Evolutionary conservation across 1,284 basidiomycete species (phyloP), one percentile per base, ranked within the genome.

Genomic region (Ganoderma meredithae): DNA sequence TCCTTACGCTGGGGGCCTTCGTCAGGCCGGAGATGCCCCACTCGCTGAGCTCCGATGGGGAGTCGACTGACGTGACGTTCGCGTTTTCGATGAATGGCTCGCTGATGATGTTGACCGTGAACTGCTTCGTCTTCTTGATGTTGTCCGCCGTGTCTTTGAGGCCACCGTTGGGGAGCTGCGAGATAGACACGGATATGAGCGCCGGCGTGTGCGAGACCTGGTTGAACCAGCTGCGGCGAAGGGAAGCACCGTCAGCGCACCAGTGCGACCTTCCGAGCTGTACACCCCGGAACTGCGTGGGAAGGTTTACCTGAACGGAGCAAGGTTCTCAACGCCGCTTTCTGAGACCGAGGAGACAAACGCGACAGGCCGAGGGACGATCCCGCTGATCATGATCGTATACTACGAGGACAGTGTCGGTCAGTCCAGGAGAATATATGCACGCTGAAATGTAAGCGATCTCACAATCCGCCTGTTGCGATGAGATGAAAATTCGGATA

Each of bases 1-100:
- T 12, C 13, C 78, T 25, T 67, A 93, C 91, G 76, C 89, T 86
- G 65, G 84, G 76, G 69, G 81, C 82, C 75, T 82, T 85, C 8
- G 90, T 94, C 67, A 95, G 79, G 1, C 94, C 94, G 67, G 89
- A 87, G 63, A 95, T 79, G 33, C 84, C 79, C 92, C 92, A 95
- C 78, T 95, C 92, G 75, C 90, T 85, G 2, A 88, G 82, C 10
- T 87, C 83, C 7, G 83, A 81, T 9, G 93, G 92, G 8, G 90
- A 83, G 71, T 94, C 90, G 49, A 92, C 83, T 7, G 89, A 84
- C 9, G 88, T 87, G 68, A 85, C 83, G 77, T 94, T 95, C 5
- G 90, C 88, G 1, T 92, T 90, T 76, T 93, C 90, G 55, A 90
- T 81, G 76, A 93, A 92, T 0, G 89, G 81, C 76, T 94, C 92